These are phyloP conservation scores for Epichloe aotearoae DNA, from an alignment of 2,329 filamentous ascomycete species.

Conservation along the genomic window DNA sequence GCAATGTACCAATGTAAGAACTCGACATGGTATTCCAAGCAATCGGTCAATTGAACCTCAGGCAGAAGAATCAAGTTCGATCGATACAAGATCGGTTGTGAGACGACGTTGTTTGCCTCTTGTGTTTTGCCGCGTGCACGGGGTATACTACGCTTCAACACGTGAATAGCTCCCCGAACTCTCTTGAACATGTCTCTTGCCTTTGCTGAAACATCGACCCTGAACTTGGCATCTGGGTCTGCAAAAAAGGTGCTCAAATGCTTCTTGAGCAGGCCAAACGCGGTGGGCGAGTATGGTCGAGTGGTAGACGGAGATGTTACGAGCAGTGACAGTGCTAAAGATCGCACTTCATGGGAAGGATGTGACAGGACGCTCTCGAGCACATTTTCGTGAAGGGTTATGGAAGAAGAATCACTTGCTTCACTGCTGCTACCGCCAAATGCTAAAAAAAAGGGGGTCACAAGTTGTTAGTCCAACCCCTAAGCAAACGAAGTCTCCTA, in stretches of 20 bases:
- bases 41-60: conserved; percentile 22
- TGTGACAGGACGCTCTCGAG: conserved; percentile 41
- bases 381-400: conserved; percentile 27
- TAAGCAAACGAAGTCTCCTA: background rate
- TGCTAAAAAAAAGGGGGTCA: conserved; percentile 10
- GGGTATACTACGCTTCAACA: conserved; percentile 33
- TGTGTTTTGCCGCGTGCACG: conserved; percentile 21
- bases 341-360: conserved; percentile 51
- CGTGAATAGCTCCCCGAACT: conserved; percentile 51
- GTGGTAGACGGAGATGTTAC: conserved; percentile 64
- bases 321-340: conserved; percentile 71
- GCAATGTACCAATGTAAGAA: conserved; percentile 65
- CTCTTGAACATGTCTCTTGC: conserved; percentile 67
- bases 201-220: conserved; percentile 65
- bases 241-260: conserved; percentile 66
- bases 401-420: conserved; percentile 11
- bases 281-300: conserved; percentile 51
- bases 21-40: conserved; percentile 36
- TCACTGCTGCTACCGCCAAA: conserved; percentile 11
- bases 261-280: conserved; percentile 48
- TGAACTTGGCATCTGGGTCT: conserved; percentile 75
- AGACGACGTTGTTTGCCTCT: conserved; percentile 16
- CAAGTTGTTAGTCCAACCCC: background rate
- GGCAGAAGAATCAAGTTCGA: conserved; percentile 27
- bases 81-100: conserved; percentile 22